Percentiles rank a stretch among this genome's conserved stretches.
Evolutionary conservation across 1,139 yeast species (phyloP).

Genomic region (Geotrichum aggregatum): DNA sequence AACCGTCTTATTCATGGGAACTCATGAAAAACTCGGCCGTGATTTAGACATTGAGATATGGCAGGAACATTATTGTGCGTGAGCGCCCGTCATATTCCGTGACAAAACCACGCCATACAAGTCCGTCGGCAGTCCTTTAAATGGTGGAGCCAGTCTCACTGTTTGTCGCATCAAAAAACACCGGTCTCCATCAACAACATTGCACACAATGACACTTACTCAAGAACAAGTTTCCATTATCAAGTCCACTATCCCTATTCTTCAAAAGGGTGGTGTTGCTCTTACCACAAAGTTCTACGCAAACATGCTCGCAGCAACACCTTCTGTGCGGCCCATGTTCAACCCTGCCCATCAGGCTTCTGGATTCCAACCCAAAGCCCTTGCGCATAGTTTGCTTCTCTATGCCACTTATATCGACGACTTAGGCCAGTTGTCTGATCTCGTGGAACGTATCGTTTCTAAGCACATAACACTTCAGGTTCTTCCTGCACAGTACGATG

Average conservation of each 20-base stretch:
- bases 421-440: conserved; percentile 49
- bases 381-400: conserved; percentile 58
- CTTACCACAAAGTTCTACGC: conserved; percentile 54
- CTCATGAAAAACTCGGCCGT: too few relatives aligned
- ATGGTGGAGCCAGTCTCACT: not conserved
- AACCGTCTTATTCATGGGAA: too few relatives aligned
- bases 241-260: conserved; percentile 55
- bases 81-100: too few relatives aligned
- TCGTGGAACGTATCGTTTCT: conserved; percentile 57
- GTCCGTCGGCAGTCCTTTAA: too few relatives aligned
- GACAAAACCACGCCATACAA: too few relatives aligned
- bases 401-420: conserved; percentile 65
- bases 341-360: conserved; percentile 56
- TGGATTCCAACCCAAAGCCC: conserved; percentile 58
- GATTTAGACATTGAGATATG: too few relatives aligned
- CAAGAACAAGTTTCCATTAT: conserved; percentile 42
- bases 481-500: conserved; percentile 59
- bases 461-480: conserved; percentile 66
- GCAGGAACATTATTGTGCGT: too few relatives aligned
- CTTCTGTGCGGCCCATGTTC: conserved; percentile 56
- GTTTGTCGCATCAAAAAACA: not conserved
- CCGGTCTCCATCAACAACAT: not conserved
- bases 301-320: conserved; percentile 51
- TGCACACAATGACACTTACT: conserved; percentile 26
- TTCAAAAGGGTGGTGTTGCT: conserved; percentile 53